Evolutionary conservation across 106 monocot genomes (phyloP), one percentile per base, ranked within the genome.

Genomic region (Apostasia ramifera): DNA sequence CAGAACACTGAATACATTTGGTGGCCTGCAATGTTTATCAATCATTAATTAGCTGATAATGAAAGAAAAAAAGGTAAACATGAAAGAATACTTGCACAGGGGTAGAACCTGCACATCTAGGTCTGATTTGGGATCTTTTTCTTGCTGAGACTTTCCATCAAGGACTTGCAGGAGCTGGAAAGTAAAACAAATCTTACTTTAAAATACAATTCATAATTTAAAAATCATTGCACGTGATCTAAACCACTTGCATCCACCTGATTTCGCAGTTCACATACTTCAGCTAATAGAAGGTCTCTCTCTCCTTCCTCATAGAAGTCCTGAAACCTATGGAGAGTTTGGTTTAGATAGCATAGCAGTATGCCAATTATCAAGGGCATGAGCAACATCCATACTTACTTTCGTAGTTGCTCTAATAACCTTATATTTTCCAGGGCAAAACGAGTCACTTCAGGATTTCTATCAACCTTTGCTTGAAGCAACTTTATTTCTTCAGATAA

Each of bases 291-390:
- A 61, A 84, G 61, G n/a, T 87, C 87, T 61, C 81, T 86, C 70
- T 97, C 97, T 43, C 92, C 97, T 81, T 97, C 89, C 80, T 85
- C 79, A 77, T 89, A 92, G 63, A 92, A 97, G 5, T 92, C 89
- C 68, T 92, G 92, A 51, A 80, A 87, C 75, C 97, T 97, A 76
- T 44, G 66, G 76, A 44, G 53, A 8, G 7, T 72, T 69, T 15
- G 61, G 13, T 45, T 53, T 49, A 60, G 38, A 4, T 15, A 4
- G 48, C 26, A 26, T 26, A 26, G 26, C 26, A 26, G 26, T 26
- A 26, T 26, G 26, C 26, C 26, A 26, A 26, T 26, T 26, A 26
- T 26, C 26, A 26, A 26, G 26, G 26, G 26, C 26, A 26, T 26
- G 26, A 71, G 7, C 4, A 71, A 44, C 59, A 53, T 5, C 52